phyloP scores from a whole-genome alignment of 225 moss, liverwort and hornwort species.

The Climacium dendroides region DNA sequence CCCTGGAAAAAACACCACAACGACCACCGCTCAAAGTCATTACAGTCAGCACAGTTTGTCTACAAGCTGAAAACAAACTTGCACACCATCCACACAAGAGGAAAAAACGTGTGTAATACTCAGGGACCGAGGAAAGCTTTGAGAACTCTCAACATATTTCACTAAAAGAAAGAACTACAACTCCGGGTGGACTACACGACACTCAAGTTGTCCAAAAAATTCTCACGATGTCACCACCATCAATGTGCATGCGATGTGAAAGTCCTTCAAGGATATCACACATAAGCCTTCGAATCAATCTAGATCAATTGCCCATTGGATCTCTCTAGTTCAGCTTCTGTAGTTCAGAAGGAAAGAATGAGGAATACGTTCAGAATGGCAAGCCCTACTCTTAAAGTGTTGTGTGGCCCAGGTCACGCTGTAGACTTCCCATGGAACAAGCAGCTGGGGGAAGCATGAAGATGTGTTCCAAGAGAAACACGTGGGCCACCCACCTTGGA shows the following conservation, averaged over 20 bases:
- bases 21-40: neutral
- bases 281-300: neutral
- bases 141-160: neutral
- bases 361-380: neutral
- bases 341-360: conserved; percentile 6
- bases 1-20: neutral
- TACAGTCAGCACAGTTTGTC: neutral
- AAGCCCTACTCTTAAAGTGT: neutral
- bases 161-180: neutral
- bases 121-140: neutral
- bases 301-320: neutral
- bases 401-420: neutral
- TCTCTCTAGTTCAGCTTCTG: neutral
- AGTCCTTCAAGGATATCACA: neutral
- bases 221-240: neutral
- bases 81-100: neutral
- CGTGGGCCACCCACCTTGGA: neutral
- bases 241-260: neutral
- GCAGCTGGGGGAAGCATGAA: neutral
- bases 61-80: neutral
- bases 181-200: neutral
- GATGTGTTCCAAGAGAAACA: neutral
- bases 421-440: neutral
- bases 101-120: neutral
- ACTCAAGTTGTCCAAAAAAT: neutral